phyloP scores from a whole-genome alignment of 805 yeast species.

The Yarrowia phangngaensis region DNA sequence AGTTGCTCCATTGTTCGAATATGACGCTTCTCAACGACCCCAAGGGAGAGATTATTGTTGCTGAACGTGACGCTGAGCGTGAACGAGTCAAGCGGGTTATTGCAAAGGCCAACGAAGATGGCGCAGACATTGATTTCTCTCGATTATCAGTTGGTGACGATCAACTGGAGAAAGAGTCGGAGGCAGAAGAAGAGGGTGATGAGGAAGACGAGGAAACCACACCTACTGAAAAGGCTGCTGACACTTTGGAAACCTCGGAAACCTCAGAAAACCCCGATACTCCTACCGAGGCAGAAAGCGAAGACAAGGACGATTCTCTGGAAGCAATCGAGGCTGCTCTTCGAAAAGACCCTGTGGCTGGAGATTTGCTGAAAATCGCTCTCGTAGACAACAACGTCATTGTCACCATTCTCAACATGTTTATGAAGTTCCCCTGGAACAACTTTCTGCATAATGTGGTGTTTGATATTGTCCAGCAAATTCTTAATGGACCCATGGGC shows the following conservation, averaged over 20 bases:
- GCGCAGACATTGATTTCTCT: conserved; percentile 28
- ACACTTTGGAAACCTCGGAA: too few species aligned
- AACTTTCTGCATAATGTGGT: conserved; percentile 96
- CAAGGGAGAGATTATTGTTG: conserved; percentile 62
- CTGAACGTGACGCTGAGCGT: conserved; percentile 66
- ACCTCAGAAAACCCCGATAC: too few species aligned
- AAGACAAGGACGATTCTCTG: conserved; percentile 32
- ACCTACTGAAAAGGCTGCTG: neutral
- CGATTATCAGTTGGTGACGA: conserved; percentile 33
- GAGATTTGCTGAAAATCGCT: conserved; percentile 81
- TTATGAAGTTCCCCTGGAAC: conserved; percentile 91
- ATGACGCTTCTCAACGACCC: conserved; percentile 85
- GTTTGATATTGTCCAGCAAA: conserved; percentile 92
- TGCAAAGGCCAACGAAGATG: conserved; percentile 32
- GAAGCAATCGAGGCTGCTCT: conserved; percentile 43
- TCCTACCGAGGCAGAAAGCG: conserved; percentile 21
- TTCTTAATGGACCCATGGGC: conserved; percentile 81
- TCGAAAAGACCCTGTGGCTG: conserved; percentile 65
- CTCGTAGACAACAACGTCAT: conserved; percentile 71
- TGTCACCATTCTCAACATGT: conserved; percentile 62
- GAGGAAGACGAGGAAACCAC: conserved; percentile 2
- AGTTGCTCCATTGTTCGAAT: conserved; percentile 92
- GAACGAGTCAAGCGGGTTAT: conserved; percentile 44
- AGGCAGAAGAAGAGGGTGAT: conserved; percentile 14
- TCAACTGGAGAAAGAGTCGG: too few species aligned